Evolutionary conservation across 768 basidiomycete species (phyloP).

Genomic region (Mycena polygramma): DNA sequence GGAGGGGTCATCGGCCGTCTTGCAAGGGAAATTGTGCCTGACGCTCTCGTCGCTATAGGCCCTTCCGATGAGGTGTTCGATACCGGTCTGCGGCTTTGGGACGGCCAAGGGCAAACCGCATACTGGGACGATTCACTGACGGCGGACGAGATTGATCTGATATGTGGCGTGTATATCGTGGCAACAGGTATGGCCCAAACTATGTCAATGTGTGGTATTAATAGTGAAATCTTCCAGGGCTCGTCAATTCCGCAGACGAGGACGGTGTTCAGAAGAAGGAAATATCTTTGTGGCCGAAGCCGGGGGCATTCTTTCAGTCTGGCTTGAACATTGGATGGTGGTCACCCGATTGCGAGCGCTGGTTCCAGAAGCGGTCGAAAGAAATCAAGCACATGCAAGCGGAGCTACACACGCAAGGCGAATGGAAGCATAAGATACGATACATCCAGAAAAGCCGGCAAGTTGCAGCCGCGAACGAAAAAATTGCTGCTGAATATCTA

Average conservation of each 20-base stretch:
- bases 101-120: neutral
- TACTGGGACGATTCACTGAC: constrained; percentile 21
- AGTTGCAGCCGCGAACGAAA: no score
- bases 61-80: constrained; percentile 24
- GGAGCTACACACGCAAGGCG: neutral
- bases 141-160: constrained; percentile 18
- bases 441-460: neutral
- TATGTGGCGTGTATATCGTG: constrained; percentile 29
- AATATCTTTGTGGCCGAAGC: constrained; percentile 32
- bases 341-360: constrained; percentile 25
- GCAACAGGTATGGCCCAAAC: constrained; percentile 30
- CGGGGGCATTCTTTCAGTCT: constrained; percentile 22
- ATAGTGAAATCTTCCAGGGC: constrained; percentile 22
- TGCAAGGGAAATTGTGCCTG: constrained; percentile 7
- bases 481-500: no score
- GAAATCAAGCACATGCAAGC: neutral
- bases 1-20: constrained; percentile 30
- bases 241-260: neutral
- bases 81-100: constrained; percentile 1
- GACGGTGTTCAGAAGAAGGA: constrained; percentile 26
- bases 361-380: neutral
- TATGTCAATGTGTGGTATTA: neutral
- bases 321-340: constrained; percentile 25
- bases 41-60: constrained; percentile 1
- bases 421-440: constrained; percentile 4